phyloP scores from a whole-genome alignment of 768 basidiomycete species.

The Infundibulicybe gibba region DNA sequence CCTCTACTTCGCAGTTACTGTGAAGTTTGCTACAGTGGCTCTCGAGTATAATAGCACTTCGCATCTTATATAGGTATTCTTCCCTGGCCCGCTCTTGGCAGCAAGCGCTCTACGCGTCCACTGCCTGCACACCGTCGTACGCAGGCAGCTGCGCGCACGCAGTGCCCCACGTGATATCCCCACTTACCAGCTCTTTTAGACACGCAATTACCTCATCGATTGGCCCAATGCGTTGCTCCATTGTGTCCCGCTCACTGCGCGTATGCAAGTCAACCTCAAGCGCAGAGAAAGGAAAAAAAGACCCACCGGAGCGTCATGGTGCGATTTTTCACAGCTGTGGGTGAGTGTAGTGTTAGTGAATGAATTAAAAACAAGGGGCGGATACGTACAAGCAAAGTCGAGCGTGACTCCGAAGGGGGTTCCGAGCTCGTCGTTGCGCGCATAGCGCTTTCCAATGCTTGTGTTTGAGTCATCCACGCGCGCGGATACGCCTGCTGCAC shows the following conservation, averaged over 20 bases:
- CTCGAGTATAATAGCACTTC: no score
- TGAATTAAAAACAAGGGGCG: slow-evolving; percentile 21
- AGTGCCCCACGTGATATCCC: slow-evolving; percentile 73
- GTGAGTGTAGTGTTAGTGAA: not conserved
- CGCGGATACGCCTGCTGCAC: slow-evolving; percentile 85
- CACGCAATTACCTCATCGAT: slow-evolving; percentile 87
- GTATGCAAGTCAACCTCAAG: not conserved
- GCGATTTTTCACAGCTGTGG: slow-evolving; percentile 78
- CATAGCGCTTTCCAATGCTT: slow-evolving; percentile 95
- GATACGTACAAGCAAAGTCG: slow-evolving; percentile 76
- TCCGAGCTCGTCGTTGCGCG: slow-evolving; percentile 97
- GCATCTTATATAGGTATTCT: no score
- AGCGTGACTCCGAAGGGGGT: slow-evolving; percentile 96
- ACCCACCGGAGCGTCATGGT: slow-evolving; percentile 89
- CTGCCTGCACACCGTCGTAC: slow-evolving; percentile 89
- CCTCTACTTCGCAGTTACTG: no score
- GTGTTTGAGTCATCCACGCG: slow-evolving; percentile 95
- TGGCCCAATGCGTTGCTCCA: slow-evolving; percentile 83
- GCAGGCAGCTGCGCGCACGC: slow-evolving; percentile 68
- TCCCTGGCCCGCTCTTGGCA: no score
- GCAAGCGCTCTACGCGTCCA: slow-evolving; percentile 36
- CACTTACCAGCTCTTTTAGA: slow-evolving; percentile 76
- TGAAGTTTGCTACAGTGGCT: no score
- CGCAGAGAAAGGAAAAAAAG: not conserved
- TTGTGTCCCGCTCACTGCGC: slow-evolving; percentile 89